Evolutionary conservation across 768 basidiomycete genomes (phyloP).

Genomic region (Psilocybe sp.): DNA sequence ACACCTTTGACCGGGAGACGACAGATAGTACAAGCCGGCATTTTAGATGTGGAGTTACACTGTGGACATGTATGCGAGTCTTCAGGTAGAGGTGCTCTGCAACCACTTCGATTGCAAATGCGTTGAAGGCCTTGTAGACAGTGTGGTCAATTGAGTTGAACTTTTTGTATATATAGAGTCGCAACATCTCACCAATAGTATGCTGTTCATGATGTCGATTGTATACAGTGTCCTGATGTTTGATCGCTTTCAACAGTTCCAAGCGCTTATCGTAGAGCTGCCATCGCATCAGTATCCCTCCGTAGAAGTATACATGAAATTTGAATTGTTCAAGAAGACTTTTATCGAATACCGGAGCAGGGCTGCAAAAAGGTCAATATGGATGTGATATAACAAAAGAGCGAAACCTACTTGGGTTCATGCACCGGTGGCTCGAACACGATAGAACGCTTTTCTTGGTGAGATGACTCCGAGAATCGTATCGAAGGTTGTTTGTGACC

Average conservation of each 20-base stretch:
- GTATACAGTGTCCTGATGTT: constrained; percentile 21
- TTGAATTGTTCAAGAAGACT: constrained; percentile 40
- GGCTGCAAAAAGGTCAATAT: constrained; percentile 12
- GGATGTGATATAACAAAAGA: constrained; percentile 4
- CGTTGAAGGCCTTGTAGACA: constrained; percentile 40
- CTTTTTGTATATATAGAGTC: neutral
- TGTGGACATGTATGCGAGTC: constrained; percentile 38
- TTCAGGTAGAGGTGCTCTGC: constrained; percentile 30
- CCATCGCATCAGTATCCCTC: constrained; percentile 77
- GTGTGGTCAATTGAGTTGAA: neutral
- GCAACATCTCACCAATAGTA: constrained; percentile 31
- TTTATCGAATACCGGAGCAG: constrained; percentile 29
- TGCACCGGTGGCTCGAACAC: constrained; percentile 31
- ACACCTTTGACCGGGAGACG: constrained; percentile 73
- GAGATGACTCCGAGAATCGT: constrained; percentile 32
- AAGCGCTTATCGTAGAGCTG: constrained; percentile 64
- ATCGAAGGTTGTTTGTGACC: constrained; percentile 41
- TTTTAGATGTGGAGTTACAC: constrained; percentile 40
- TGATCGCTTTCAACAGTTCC: constrained; percentile 70
- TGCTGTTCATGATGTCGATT: constrained; percentile 19
- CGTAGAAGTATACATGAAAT: constrained; percentile 66
- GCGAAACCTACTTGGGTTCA: constrained; percentile 22
- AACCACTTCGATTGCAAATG: constrained; percentile 38
- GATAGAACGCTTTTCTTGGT: constrained; percentile 24
- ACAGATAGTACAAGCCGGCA: constrained; percentile 67